A percentile compares a stretch with the other conserved stretches of the same genome.
Conservation (phyloP, 257 asterid species). For the Solanum microdontum region DNA sequence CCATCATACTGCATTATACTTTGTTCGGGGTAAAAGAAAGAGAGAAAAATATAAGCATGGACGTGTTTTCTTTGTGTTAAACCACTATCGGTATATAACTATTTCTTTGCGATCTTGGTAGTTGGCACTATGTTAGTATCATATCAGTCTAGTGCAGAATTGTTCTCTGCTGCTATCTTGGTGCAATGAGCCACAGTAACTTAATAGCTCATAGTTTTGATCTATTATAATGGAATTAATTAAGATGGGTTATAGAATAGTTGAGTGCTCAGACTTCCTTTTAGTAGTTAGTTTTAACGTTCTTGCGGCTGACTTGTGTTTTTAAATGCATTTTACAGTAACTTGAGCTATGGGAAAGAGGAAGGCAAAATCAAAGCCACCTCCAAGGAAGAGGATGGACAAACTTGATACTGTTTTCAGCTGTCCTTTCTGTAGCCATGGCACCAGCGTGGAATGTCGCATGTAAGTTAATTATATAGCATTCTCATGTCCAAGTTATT, state of each 20-base stretch:
- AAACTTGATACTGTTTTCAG: slow-evolving; percentile 16
- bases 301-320: not conserved
- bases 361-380: slow-evolving; percentile 13
- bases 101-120: not conserved
- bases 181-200: not conserved
- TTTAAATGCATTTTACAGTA: not conserved
- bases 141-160: not conserved
- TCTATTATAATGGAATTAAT: not conserved
- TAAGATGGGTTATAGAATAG: not conserved
- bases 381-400: slow-evolving; percentile 15
- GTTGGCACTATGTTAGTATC: not conserved
- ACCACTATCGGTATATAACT: not conserved
- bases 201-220: not conserved
- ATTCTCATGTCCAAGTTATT: not conserved
- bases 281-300: not conserved
- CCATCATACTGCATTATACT: not conserved
- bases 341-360: slow-evolving; percentile 12
- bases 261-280: not conserved
- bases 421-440: slow-evolving; percentile 12
- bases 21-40: not conserved
- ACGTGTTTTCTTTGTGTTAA: not conserved
- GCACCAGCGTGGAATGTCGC: slow-evolving; percentile 12
- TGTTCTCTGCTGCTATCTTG: not conserved
- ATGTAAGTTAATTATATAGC: not conserved
- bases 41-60: not conserved